These are phyloP conservation scores for Pseudocercospora fijiensis DNA, from an alignment of 2,329 filamentous ascomycete genomes.

Conservation along the genomic window DNA sequence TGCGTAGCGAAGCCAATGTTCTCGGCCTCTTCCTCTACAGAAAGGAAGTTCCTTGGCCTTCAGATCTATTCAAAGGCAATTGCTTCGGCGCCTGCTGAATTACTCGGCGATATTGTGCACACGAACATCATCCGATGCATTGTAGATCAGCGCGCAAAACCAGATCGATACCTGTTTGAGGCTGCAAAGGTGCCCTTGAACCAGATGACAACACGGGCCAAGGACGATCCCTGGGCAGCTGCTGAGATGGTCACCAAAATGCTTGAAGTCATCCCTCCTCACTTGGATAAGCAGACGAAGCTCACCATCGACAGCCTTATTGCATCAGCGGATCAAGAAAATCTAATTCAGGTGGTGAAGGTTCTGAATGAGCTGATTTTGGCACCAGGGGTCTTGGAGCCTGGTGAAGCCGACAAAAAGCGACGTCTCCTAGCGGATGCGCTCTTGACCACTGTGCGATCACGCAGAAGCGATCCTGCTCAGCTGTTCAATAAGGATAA, in stretches of 20 bases:
- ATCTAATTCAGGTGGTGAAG: constrained; percentile 53
- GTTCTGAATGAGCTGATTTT: constrained; percentile 50
- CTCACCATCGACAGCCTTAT: constrained; percentile 76
- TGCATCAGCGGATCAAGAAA: constrained; percentile 55
- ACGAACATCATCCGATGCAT: constrained; percentile 78
- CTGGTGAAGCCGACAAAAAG: constrained; percentile 46
- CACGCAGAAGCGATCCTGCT: constrained; percentile 35
- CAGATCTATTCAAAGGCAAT: constrained; percentile 79
- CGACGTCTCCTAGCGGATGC: constrained; percentile 55
- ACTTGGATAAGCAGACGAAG: constrained; percentile 83
- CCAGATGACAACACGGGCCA: constrained; percentile 64
- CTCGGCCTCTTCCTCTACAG: constrained; percentile 74
- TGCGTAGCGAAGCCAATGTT: constrained; percentile 87
- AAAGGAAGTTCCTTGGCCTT: constrained; percentile 90
- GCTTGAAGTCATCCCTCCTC: constrained; percentile 69
- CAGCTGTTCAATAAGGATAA: constrained; percentile 32
- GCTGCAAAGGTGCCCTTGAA: constrained; percentile 76
- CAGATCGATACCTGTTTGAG: constrained; percentile 76
- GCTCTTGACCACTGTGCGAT: constrained; percentile 51
- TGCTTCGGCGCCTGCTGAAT: constrained; percentile 48
- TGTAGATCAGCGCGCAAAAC: constrained; percentile 75
- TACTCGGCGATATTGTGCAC: constrained; percentile 68
- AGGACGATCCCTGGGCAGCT: constrained; percentile 60
- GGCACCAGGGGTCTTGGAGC: constrained; percentile 47
- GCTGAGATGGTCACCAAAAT: constrained; percentile 63